Conservation (phyloP, 2,329 filamentous ascomycete species). For the Calonectria crousiana region DNA sequence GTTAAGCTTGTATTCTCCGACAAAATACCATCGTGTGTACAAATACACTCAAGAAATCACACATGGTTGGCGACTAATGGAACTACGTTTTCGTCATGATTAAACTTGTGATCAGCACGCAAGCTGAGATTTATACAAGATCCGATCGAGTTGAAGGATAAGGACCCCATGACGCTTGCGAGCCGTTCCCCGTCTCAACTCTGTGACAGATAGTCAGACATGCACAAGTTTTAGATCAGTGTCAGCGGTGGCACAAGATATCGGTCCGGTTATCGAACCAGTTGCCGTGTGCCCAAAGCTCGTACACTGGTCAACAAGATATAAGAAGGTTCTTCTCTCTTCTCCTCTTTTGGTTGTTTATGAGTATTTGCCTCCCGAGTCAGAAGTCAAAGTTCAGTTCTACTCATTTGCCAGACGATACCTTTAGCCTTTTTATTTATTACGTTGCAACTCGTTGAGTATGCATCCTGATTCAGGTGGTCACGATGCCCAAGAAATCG, state of each 20-base stretch:
- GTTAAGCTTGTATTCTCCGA: background rate
- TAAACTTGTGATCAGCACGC: background rate
- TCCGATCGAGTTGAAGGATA: background rate
- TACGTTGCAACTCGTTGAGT: background rate
- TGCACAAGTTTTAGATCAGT: background rate
- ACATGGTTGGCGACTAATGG: background rate
- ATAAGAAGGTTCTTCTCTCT: background rate
- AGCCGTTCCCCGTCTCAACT: background rate
- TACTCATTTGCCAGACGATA: background rate
- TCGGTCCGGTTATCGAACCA: background rate
- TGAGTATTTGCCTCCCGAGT: background rate
- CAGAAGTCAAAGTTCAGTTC: background rate
- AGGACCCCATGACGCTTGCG: background rate
- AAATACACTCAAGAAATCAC: background rate
- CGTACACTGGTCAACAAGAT: background rate
- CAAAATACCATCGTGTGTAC: background rate
- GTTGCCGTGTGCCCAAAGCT: background rate
- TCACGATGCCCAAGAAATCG: slow-evolving; percentile 8
- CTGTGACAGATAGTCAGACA: background rate
- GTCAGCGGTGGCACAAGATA: background rate
- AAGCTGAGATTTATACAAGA: background rate
- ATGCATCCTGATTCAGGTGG: background rate
- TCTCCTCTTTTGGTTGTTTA: background rate
- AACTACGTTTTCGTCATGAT: background rate
- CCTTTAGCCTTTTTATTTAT: background rate